Evolutionary conservation across 83 land plant genomes (phyloP).

Genomic region (Picea mariana): DNA sequence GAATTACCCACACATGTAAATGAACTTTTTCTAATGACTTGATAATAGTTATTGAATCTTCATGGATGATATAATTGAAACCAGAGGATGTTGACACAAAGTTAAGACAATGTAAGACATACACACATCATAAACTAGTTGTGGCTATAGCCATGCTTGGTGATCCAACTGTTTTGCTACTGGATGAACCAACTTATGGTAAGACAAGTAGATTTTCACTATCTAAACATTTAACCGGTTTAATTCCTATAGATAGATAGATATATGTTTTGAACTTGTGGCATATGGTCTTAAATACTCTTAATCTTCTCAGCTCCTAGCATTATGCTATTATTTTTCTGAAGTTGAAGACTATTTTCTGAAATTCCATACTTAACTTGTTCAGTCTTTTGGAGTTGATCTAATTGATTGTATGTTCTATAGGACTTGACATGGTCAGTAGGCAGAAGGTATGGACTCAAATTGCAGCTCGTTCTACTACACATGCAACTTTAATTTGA

Average conservation of each 20-base stretch:
- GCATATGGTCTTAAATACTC: background rate
- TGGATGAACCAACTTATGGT: conserved; percentile 40
- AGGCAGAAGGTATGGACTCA: conserved; percentile 34
- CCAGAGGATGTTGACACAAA: conserved; percentile 34
- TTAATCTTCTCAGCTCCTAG: background rate
- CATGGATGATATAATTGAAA: background rate
- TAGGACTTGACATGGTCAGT: conserved; percentile 28
- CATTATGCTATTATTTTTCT: background rate
- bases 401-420: background rate
- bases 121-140: conserved; percentile 24
- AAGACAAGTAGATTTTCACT: background rate
- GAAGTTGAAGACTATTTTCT: background rate
- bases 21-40: background rate
- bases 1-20: background rate
- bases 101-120: conserved; percentile 26
- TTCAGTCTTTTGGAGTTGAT: background rate
- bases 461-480: conserved; percentile 25
- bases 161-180: conserved; percentile 27
- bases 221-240: background rate
- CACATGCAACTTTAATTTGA: conserved; percentile 29
- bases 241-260: background rate
- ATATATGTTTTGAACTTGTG: too few relatives aligned
- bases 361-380: background rate
- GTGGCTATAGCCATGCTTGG: conserved; percentile 31
- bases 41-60: background rate